Base-by-base conservation (phyloP, 2,329 filamentous ascomycete genomes). In the Aspergillus sp. region DNA sequence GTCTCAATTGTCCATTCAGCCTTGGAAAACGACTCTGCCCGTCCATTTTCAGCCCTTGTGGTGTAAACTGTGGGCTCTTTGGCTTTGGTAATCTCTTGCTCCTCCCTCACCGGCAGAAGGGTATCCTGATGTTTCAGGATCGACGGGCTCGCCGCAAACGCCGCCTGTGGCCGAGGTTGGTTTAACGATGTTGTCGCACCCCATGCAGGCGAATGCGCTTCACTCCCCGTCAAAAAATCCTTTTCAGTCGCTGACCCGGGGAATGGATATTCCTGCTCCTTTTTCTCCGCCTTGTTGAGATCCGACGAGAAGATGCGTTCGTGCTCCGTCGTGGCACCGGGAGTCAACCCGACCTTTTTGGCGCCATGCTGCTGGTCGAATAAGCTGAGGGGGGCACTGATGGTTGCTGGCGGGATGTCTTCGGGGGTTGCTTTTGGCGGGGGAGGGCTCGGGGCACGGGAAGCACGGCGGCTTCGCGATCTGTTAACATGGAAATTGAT, bases 1-100 rank as follows among this genome's bases (percentile, higher is more conserved):
- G 85, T 84, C 51, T 90, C 86, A 32, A 97, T 82, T 30, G 79
- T 84, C 87, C 90, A 97, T 45, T 85, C 78, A 7, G 86, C 85
- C n/a, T 82, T 78, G 43, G 87, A 85, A 60, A 90, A 90, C 43
- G 85, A 69, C 13, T 53, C 48, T 32, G 86, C 83, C 57, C 83
- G 83, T 62, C 78, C 85, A 46, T 83, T 78, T 60, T 47, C 45
- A 12, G 43, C 46, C 30, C 52, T 44, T 19, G 53, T 57, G 17
- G 50, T 48, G 32, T 48, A 20, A 39, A 20, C 17, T 7, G 19
- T 10, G 43, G 49, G 46, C 33, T 50, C n/a, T 45, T 53, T 32
- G 38, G 50, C 27, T 27, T 51, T 23, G 46, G 49, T 44, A 45
- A 44, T 9, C 32, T 51, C 46, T n/a, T 47, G 46, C 19, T 60